Percentiles rank a stretch among this genome's conserved stretches.
These are phyloP conservation scores for Hemerocallis citrina DNA, from an alignment of 106 monocot genomes.

Conservation along the genomic window DNA sequence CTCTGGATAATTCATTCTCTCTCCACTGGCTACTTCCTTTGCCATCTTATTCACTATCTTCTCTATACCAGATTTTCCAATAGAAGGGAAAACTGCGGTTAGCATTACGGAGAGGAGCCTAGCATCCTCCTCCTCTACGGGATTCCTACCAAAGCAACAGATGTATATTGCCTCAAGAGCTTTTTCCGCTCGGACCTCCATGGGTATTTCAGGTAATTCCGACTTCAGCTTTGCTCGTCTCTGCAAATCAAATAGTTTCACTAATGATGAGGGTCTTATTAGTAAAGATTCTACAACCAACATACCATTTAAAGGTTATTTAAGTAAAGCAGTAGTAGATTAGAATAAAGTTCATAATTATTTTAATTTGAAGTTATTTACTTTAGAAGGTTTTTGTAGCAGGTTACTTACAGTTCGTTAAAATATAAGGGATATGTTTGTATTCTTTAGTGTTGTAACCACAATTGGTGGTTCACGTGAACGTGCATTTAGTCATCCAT, in stretches of 20 bases:
- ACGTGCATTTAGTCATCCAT: too few species aligned
- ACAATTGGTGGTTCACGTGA: too few species aligned
- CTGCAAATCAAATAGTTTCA: constrained; percentile 24
- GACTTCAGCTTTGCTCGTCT: constrained; percentile 60
- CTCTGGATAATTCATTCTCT: constrained; percentile 36
- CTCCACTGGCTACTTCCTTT: constrained; percentile 49
- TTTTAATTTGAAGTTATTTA: too few species aligned
- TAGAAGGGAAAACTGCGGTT: constrained; percentile 66
- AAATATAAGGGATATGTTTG: too few species aligned
- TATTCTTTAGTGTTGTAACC: too few species aligned
- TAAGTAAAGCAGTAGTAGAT: too few species aligned
- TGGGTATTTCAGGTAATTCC: constrained; percentile 59
- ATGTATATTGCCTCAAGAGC: constrained; percentile 87
- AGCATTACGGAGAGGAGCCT: constrained; percentile 50
- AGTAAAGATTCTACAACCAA: too few species aligned
- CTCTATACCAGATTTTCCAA: constrained; percentile 37
- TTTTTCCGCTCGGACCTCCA: constrained; percentile 73
- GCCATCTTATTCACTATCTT: constrained; percentile 36
- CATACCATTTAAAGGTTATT: too few species aligned
- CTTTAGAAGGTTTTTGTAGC: too few species aligned
- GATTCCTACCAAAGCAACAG: constrained; percentile 77
- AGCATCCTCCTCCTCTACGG: constrained; percentile 76
- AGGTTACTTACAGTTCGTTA: too few species aligned
- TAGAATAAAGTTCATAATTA: too few species aligned
- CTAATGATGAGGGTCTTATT: too few species aligned